Evolutionary conservation across 371 early-diverging fungal genomes (phyloP), one percentile per base, ranked within the genome.

Genomic region (Apophysomyces variabilis): DNA sequence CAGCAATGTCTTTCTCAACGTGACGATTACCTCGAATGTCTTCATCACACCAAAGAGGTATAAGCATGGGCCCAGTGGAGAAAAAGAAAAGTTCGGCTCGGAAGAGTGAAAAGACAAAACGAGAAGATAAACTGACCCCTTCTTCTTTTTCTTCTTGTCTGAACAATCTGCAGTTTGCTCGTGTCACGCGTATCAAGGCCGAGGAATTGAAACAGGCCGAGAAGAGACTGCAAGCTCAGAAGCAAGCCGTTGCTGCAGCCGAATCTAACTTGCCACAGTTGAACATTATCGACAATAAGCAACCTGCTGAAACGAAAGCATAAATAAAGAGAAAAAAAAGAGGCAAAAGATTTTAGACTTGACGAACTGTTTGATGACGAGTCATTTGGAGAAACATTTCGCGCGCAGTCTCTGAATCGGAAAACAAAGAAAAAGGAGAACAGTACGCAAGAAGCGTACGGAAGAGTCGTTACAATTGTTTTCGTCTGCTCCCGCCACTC

Each of bases 11-110:
- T 85, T 46, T 81, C 82, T 41, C 88, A 90, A 71, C 85, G 86
- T 64, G 92, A 92, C 64, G 93, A 93, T 72, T 93, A 93, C 71
- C 74, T 90, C 32, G 93, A 93, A 81, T 93, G 93, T 73, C 85
- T 93, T 61, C 92, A 91, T 69, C 91, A 90, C 72, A 90, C 88
- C 74, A 93, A 93, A 72, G 93, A 93, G 87, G 91, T 89, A 74
- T 37, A 21, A 21, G 65, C 60, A 26, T 26, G 32, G 1, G 32
- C 3, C 3, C 32, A 26, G 3, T 26, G 32, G 32, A 26, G 32
- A 26, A 3, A 26, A 26, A 26, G 32, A 26, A 26, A 26, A 26
- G 32, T 26, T 26, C 32, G 3, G 32, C 32, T 26, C 3, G 32
- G 3, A 26, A 26, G 3, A 26, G 32, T 26, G 32, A 3, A 3